Conservation (phyloP, 1,284 basidiomycete genomes). For the Grifola frondosa region DNA sequence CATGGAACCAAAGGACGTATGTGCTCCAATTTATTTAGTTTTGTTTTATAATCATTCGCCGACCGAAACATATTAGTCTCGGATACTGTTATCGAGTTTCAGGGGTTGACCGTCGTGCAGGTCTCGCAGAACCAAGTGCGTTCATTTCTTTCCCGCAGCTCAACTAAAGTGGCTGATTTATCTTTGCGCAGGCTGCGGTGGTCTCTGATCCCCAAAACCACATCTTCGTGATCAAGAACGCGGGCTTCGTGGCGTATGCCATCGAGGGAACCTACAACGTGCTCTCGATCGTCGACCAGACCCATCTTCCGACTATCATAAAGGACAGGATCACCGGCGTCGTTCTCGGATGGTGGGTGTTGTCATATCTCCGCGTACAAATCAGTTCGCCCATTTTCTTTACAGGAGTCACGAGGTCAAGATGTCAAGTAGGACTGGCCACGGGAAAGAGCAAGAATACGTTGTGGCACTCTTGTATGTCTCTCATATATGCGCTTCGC, state of each 20-base stretch:
- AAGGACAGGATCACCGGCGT: conserved; percentile 62
- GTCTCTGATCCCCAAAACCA: conserved; percentile 79
- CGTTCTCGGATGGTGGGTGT: conserved; percentile 51
- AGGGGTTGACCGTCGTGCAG: conserved; percentile 75
- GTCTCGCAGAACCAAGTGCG: conserved; percentile 71
- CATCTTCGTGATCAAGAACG: conserved; percentile 76
- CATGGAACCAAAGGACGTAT: conserved; percentile 63
- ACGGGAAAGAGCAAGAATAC: conserved; percentile 52
- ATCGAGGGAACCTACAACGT: conserved; percentile 74
- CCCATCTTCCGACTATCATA: conserved; percentile 61
- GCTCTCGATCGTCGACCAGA: conserved; percentile 77
- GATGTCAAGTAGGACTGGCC: conserved; percentile 60
- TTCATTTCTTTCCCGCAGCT: background rate
- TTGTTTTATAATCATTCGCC: too few species aligned
- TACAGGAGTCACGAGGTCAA: conserved; percentile 65
- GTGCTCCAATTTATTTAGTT: conserved; percentile 28
- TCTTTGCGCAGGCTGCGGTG: conserved; percentile 56
- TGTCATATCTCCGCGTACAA: background rate
- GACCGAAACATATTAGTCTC: conserved; percentile 50
- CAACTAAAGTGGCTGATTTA: background rate
- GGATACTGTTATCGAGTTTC: conserved; percentile 75
- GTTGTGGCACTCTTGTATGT: conserved; percentile 75
- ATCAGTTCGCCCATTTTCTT: background rate
- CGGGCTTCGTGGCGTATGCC: conserved; percentile 74
- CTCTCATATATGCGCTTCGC: background rate